Conservation (phyloP, 768 basidiomycete genomes). For the Hypsizygus marmoreus region DNA sequence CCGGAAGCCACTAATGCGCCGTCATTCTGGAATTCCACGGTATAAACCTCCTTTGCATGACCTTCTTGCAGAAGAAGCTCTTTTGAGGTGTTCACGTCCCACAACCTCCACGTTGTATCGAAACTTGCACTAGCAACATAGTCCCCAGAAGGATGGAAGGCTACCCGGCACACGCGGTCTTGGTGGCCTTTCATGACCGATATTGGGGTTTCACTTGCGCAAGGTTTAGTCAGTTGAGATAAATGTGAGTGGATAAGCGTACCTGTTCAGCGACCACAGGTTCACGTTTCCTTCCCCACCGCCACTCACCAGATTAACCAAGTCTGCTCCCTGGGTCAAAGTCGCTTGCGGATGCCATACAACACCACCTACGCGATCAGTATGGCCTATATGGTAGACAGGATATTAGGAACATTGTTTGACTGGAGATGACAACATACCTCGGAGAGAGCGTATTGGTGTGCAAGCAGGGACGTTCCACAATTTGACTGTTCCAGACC, state of each 20-base stretch:
- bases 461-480: slow-evolving; percentile 96
- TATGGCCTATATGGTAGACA: slow-evolving; percentile 60
- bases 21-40: slow-evolving; percentile 95
- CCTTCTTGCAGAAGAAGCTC: slow-evolving; percentile 93
- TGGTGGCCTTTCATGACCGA: slow-evolving; percentile 86
- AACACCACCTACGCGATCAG: slow-evolving; percentile 90
- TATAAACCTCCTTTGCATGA: slow-evolving; percentile 95
- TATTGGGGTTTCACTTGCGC: slow-evolving; percentile 77
- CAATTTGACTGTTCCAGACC: slow-evolving; percentile 93
- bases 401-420: neutral
- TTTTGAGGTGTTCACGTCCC: slow-evolving; percentile 84
- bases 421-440: slow-evolving; percentile 37
- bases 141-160: slow-evolving; percentile 94
- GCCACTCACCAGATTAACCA: slow-evolving; percentile 87
- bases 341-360: slow-evolving; percentile 98
- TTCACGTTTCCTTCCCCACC: slow-evolving; percentile 86
- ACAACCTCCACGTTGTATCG: slow-evolving; percentile 96
- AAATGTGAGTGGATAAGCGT: slow-evolving; percentile 15
- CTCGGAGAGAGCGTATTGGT: slow-evolving; percentile 71
- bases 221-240: slow-evolving; percentile 7
- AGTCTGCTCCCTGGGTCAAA: slow-evolving; percentile 57
- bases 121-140: slow-evolving; percentile 96
- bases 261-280: slow-evolving; percentile 90
- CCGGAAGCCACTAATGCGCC: slow-evolving; percentile 92
- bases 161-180: slow-evolving; percentile 89